Base-by-base conservation (phyloP, 1,284 basidiomycete genomes). In the Thecaphora thlaspeos region DNA sequence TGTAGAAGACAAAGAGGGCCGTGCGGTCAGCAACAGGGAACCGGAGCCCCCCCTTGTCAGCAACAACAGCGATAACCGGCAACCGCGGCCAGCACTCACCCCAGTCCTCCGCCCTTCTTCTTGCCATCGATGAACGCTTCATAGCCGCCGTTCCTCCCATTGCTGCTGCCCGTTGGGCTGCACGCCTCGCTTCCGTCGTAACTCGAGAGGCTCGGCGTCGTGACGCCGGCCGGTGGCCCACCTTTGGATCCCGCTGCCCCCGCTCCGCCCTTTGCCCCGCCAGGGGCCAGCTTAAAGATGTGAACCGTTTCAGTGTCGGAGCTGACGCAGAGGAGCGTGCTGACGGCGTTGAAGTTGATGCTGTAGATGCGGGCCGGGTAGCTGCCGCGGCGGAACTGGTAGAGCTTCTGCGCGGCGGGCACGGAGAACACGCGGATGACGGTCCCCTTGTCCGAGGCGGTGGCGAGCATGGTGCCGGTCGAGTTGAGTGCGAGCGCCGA, bases 261-360 rank as follows among this genome's bases (percentile, higher is more conserved):
- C 15, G 28, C 26, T 0, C 30, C 21, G 3, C 34, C 41, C 11
- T 46, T 43, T 4, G n/a, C 21, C n/a, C 34, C 32, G 36, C n/a
- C 32, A 11, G 48, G 47, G 55, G 63, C 84, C 4, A 98, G 82
- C 77, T 90, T 91, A 82, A 96, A 99, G 46, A 99, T 88, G 79
- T 99, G 95, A 32, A 99, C 92, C 9, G 94, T 99, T 66, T 92
- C 92, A 59, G 92, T 90, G 61, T 92, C 94, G 9, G 86, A 88
- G 70, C 87, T 89, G 8, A 96, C 93, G 2, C 90, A 91, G 15
- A 99, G 80, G 14, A 99, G 79, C 3, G 87, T 88, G 18, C 85
- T 86, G 34, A 90, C 86, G 2, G 86, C 79, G 74, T 98, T 98
- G 80, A 96, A 97, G 68, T 88, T 91, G 80, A 98, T 89, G 41